Conservation (phyloP, 192 early-diverging fungal genomes). For the Umbelopsis sp. region DNA sequence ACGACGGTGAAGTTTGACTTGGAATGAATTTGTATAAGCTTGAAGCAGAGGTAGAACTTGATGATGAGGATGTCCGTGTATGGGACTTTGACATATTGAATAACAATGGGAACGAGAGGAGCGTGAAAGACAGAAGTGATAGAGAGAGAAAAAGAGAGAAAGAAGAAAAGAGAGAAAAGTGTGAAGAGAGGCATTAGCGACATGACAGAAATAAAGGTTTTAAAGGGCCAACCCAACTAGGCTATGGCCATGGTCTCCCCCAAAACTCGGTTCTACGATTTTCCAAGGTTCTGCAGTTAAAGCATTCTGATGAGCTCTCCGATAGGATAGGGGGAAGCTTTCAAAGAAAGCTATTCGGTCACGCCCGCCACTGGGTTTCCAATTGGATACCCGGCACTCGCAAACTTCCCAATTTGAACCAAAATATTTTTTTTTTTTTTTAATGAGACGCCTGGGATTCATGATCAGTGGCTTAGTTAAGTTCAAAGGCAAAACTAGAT, state of each 20-base stretch:
- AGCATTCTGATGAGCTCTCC: neutral
- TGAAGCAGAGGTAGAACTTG: neutral
- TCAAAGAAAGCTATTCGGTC: neutral
- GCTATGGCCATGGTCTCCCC: too few relatives aligned
- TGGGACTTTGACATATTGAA: conserved; percentile 2
- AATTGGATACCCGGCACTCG: conserved; percentile 5
- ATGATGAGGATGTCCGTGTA: neutral
- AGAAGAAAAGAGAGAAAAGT: too few relatives aligned
- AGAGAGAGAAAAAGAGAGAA: neutral
- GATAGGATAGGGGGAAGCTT: neutral
- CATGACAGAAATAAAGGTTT: too few relatives aligned
- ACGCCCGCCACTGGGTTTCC: conserved; percentile 4
- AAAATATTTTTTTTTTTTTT: neutral
- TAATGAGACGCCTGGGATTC: neutral
- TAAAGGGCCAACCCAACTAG: too few relatives aligned
- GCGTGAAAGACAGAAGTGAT: neutral
- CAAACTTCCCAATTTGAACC: neutral
- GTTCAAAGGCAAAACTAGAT: conserved; percentile 49
- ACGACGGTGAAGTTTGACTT: conserved; percentile 1
- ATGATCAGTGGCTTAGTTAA: conserved; percentile 1
- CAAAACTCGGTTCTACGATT: conserved; percentile 4
- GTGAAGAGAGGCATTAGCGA: too few relatives aligned
- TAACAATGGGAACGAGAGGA: neutral
- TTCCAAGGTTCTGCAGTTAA: conserved; percentile 17
- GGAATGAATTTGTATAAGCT: conserved; percentile 16